phyloP scores from a whole-genome alignment of 2,329 filamentous ascomycete genomes.

The Claviceps capensis region DNA sequence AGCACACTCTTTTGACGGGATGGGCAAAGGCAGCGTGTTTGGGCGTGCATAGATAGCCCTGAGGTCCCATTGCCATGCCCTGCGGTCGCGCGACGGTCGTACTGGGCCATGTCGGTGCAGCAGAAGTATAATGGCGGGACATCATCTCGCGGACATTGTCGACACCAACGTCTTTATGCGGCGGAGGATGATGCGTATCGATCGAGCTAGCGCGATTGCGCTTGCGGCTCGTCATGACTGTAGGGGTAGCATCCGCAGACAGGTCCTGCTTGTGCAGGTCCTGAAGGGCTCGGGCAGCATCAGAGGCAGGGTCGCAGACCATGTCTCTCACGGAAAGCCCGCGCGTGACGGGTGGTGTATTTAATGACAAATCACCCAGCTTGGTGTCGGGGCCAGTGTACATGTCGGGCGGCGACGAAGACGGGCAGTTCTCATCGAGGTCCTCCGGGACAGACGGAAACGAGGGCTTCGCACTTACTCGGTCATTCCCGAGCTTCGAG shows the following conservation, averaged over 20 bases:
- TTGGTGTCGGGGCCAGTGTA: constrained; percentile 40
- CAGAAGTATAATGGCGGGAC: constrained; percentile 18
- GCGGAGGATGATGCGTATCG: constrained; percentile 44
- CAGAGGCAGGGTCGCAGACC: constrained; percentile 29
- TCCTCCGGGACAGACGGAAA: constrained; percentile 46
- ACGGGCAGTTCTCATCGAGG: constrained; percentile 35
- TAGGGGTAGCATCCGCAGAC: constrained; percentile 22
- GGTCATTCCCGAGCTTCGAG: constrained; percentile 44
- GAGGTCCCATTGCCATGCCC: constrained; percentile 8
- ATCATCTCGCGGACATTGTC: constrained; percentile 38
- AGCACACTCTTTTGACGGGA: constrained; percentile 53
- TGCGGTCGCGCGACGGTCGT: constrained; percentile 22
- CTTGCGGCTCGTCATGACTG: constrained; percentile 33
- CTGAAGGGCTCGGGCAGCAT: constrained; percentile 45
- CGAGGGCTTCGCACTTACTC: constrained; percentile 35
- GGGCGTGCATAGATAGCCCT: constrained; percentile 22
- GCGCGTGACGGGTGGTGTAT: constrained; percentile 31
- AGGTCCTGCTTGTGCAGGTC: constrained; percentile 43
- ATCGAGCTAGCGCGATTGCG: constrained; percentile 45
- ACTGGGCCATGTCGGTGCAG: constrained; percentile 21
- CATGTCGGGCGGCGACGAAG: constrained; percentile 42
- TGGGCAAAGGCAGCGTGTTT: constrained; percentile 29
- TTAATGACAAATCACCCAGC: constrained; percentile 34
- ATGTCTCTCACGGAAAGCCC: constrained; percentile 32
- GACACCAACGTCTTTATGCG: constrained; percentile 47